Percentiles rank a stretch among this genome's conserved stretches.
These are phyloP conservation scores for Ceratocystis albifundus DNA, from an alignment of 2,329 filamentous ascomycete species.

Conservation along the genomic window DNA sequence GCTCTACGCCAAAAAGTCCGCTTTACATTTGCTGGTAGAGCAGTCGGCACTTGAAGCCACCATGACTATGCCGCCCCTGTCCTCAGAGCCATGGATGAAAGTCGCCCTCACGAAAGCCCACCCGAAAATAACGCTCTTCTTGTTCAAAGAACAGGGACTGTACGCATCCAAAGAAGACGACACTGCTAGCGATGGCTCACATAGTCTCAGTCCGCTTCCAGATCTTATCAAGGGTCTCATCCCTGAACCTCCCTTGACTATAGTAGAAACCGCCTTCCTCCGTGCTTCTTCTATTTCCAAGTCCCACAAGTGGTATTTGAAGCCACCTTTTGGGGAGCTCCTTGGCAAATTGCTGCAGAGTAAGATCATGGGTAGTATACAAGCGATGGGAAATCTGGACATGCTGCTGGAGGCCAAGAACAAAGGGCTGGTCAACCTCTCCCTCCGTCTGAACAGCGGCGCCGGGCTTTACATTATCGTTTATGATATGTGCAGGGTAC, in stretches of 20 bases:
- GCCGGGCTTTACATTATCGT: neutral
- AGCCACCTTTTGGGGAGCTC: neutral
- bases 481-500: neutral
- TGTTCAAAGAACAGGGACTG: neutral
- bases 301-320: neutral
- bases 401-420: neutral
- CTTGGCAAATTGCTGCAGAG: neutral
- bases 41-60: too few relatives aligned
- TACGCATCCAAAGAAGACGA: neutral
- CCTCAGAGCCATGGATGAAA: neutral
- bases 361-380: neutral
- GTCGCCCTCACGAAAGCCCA: neutral
- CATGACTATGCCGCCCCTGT: too few relatives aligned
- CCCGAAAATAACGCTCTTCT: neutral
- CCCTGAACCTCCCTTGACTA: neutral
- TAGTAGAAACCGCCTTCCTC: neutral
- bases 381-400: neutral
- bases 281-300: neutral
- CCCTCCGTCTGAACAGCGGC: neutral
- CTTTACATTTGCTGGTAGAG: neutral
- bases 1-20: neutral
- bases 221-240: neutral
- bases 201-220: neutral
- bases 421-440: neutral
- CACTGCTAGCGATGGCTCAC: neutral